phyloP scores from a whole-genome alignment of 2,329 filamentous ascomycete genomes.

The Colletotrichum orbiculare region DNA sequence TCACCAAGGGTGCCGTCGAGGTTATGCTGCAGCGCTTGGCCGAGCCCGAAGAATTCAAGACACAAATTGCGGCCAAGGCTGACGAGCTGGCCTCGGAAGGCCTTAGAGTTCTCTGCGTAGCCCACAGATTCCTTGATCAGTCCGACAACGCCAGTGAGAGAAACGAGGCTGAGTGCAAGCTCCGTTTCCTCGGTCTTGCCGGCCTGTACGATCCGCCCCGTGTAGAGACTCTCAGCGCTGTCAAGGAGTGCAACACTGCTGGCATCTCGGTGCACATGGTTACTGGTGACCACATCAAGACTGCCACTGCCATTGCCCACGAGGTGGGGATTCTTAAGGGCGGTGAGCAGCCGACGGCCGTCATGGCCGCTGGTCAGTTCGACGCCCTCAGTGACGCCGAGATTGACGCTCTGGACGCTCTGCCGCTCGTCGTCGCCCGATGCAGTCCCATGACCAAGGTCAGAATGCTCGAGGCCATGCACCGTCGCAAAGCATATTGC shows the following conservation, averaged over 20 bases:
- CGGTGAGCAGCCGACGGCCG: slow-evolving; percentile 54
- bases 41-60: slow-evolving; percentile 58
- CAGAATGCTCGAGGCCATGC: slow-evolving; percentile 80
- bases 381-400: slow-evolving; percentile 70
- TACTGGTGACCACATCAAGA: slow-evolving; percentile 76
- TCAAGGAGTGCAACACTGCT: slow-evolving; percentile 67
- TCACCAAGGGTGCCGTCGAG: slow-evolving; percentile 70
- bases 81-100: slow-evolving; percentile 71
- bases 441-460: slow-evolving; percentile 79
- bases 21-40: slow-evolving; percentile 64
- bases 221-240: slow-evolving; percentile 71
- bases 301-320: slow-evolving; percentile 72
- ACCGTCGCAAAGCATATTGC: slow-evolving; percentile 74
- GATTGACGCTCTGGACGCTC: slow-evolving; percentile 68
- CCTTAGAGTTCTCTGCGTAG: slow-evolving; percentile 76
- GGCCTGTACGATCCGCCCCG: slow-evolving; percentile 80
- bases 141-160: slow-evolving; percentile 58
- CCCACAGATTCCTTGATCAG: slow-evolving; percentile 58
- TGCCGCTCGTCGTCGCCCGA: slow-evolving; percentile 76
- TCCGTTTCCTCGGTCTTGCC: slow-evolving; percentile 76
- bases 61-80: slow-evolving; percentile 58
- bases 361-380: slow-evolving; percentile 73
- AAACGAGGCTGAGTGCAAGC: slow-evolving; percentile 62
- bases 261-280: slow-evolving; percentile 77
- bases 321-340: slow-evolving; percentile 70